Evolutionary conservation across 2,329 filamentous ascomycete species (phyloP), one percentile per base, ranked within the genome.

Genomic region (Alternaria sp.): DNA sequence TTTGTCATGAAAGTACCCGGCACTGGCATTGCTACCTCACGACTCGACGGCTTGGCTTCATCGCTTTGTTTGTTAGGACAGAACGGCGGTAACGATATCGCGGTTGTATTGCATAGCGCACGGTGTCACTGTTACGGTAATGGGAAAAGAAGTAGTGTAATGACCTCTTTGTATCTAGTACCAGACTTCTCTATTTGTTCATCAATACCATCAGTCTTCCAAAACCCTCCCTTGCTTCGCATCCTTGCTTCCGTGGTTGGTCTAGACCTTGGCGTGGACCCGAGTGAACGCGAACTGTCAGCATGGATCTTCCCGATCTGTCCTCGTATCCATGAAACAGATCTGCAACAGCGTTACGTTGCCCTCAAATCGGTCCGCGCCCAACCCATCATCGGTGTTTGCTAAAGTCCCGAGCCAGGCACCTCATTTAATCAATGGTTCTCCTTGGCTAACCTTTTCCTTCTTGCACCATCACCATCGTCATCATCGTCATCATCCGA

Each of bases 301-400:
- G 28, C 56, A 36, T 36, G 45, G 28, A 30, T 47, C 43, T 40
- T 25, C 44, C 46, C 19, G 21, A 13, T 19, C 7, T 32, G 30
- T 12, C 17, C 61, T 52, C 19, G 30, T 52, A 25, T 36, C 49
- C 49, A 36, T 62, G 65, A 69, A 69, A 69, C 66, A 45, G 46
- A 55, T 47, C 25, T 59, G 59, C 61, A 61, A 69, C 66, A 54
- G 25, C 56, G 64, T 25, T 36, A 25, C 30, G 19, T 52, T 52
- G 19, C 49, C 30, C 30, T 36, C 36, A 6, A 40, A 52, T 52
- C 49, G 49, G 49, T 40, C 54, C 52, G 36, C 50, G 21, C 21
- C 30, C 28, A 19, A 47, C 23, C 21, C 30, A 57, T 13, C 7
- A 52, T 40, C 17, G 7, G 13, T 12, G 21, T 5, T 28, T 40